Evolutionary conservation across 768 basidiomycete species (phyloP).

Genomic region (Termitomyces sp.): DNA sequence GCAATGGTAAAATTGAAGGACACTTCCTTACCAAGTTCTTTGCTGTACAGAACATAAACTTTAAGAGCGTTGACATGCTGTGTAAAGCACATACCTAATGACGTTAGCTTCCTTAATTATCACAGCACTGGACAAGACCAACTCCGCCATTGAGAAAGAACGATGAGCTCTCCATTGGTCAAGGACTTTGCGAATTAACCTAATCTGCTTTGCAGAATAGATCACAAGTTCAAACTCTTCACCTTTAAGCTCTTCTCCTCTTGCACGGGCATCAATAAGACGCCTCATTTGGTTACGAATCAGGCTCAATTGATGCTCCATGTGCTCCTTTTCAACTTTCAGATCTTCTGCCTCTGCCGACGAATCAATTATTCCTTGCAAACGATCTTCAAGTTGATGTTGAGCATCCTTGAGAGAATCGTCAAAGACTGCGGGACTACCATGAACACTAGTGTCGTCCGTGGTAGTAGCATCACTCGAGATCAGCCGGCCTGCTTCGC

Average conservation of each 20-base stretch:
- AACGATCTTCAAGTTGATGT: slow-evolving; percentile 66
- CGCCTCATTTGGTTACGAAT: slow-evolving; percentile 81
- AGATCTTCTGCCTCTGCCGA: slow-evolving; percentile 76
- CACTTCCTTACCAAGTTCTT: slow-evolving; percentile 82
- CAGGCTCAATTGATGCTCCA: slow-evolving; percentile 82
- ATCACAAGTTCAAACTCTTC: slow-evolving; percentile 73
- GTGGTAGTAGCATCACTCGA: slow-evolving; percentile 69
- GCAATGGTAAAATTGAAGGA: slow-evolving; percentile 90
- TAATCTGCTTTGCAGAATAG: slow-evolving; percentile 76
- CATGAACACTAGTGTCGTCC: slow-evolving; percentile 77
- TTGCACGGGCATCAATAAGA: slow-evolving; percentile 67
- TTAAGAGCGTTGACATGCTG: background rate
- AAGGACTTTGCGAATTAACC: slow-evolving; percentile 77
- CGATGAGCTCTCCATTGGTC: slow-evolving; percentile 82
- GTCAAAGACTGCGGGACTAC: slow-evolving; percentile 60
- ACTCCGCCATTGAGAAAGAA: slow-evolving; percentile 90
- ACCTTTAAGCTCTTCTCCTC: slow-evolving; percentile 69
- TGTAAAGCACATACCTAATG: slow-evolving; percentile 52
- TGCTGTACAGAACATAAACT: slow-evolving; percentile 39
- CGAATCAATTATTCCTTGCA: slow-evolving; percentile 50
- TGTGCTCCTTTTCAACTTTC: slow-evolving; percentile 87
- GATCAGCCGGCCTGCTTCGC: slow-evolving; percentile 77
- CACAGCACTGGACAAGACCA: slow-evolving; percentile 78
- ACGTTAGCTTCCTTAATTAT: slow-evolving; percentile 92
- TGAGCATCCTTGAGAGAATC: slow-evolving; percentile 67